phyloP scores from a whole-genome alignment of 441 rosid genomes.

The Biscutella laevigata region DNA sequence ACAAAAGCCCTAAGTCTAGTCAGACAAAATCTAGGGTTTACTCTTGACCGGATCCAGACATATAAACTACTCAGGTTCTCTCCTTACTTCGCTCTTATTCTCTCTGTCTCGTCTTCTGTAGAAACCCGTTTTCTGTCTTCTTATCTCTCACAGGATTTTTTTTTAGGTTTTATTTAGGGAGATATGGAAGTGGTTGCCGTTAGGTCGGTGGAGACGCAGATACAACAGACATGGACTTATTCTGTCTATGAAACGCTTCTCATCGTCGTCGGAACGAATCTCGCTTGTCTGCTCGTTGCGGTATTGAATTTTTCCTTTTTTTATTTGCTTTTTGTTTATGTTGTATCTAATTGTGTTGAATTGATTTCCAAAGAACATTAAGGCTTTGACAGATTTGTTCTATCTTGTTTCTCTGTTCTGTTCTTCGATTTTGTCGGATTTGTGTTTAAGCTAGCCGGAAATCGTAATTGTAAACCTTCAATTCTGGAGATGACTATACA shows the following conservation, averaged over 20 bases:
- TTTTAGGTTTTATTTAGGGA: conserved; percentile 12
- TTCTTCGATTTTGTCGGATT: neutral
- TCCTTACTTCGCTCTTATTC: neutral
- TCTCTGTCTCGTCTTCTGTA: neutral
- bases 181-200: conserved; percentile 37
- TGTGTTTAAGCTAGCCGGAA: neutral
- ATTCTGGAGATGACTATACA: neutral
- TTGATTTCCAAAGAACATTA: no score
- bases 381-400: no score
- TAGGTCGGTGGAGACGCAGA: conserved; percentile 24
- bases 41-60: conserved; percentile 42
- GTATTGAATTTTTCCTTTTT: conserved; percentile 24
- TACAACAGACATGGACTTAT: conserved; percentile 25
- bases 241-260: conserved; percentile 33
- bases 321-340: conserved; percentile 1
- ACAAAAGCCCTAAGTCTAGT: conserved; percentile 33
- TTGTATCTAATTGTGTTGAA: no score
- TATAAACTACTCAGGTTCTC: conserved; percentile 29
- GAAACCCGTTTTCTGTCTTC: neutral
- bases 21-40: conserved; percentile 33
- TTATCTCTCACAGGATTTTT: conserved; percentile 14
- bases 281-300: conserved; percentile 40
- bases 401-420: no score
- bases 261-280: conserved; percentile 32
- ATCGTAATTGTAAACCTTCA: neutral